phyloP scores from a whole-genome alignment of 192 early-diverging fungal genomes.

The Entomortierella chlamydospora region DNA sequence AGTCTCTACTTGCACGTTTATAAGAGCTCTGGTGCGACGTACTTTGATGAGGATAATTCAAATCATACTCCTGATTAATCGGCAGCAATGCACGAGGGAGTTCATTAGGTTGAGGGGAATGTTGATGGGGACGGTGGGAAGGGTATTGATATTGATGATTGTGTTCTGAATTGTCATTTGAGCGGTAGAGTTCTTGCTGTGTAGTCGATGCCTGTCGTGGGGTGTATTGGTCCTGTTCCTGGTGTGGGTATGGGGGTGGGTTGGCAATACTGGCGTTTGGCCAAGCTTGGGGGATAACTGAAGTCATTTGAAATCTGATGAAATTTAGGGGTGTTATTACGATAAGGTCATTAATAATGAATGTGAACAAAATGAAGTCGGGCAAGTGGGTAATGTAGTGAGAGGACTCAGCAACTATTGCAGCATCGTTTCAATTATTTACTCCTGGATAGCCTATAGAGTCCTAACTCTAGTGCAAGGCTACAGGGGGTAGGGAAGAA shows the following conservation, averaged over 20 bases:
- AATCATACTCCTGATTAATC: slow-evolving; percentile 20
- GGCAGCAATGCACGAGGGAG: background rate
- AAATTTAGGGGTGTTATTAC: no score
- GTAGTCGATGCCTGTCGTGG: background rate
- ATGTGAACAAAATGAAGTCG: no score
- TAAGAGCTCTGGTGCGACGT: slow-evolving; percentile 1
- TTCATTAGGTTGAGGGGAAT: background rate
- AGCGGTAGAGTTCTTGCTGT: background rate
- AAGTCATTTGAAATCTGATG: no score
- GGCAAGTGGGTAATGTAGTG: no score
- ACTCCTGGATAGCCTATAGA: no score
- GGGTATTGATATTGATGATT: background rate
- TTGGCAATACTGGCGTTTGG: slow-evolving; percentile 4
- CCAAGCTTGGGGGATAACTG: slow-evolving; percentile 18
- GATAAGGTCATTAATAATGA: no score
- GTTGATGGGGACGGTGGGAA: background rate
- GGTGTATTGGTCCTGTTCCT: background rate
- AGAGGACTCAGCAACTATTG: no score
- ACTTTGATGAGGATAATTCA: slow-evolving; percentile 7
- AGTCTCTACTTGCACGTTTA: slow-evolving; percentile 10
- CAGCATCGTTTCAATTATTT: background rate
- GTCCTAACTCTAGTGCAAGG: background rate
- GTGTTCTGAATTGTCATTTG: background rate
- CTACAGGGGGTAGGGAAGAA: background rate
- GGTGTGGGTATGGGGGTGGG: background rate